Evolutionary conservation across 2,329 filamentous ascomycete genomes (phyloP).

Genomic region (Penicillium sclerotigenum): DNA sequence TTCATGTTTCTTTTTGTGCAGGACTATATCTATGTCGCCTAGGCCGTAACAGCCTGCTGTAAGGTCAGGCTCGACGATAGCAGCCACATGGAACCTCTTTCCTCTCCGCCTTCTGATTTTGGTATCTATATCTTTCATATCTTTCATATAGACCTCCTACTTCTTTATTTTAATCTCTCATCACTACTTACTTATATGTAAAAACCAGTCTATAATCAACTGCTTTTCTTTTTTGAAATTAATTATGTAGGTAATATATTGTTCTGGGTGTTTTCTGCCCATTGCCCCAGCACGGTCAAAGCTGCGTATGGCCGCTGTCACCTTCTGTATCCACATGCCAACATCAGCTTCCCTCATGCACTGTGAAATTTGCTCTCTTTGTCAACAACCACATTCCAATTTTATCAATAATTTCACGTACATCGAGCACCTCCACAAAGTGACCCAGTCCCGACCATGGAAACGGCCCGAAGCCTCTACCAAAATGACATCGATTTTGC

Average conservation of each 20-base stretch:
- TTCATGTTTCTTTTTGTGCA: background rate
- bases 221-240: fast-evolving
- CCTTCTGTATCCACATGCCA: fast-evolving
- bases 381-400: background rate
- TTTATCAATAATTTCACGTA: background rate
- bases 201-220: background rate
- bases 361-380: background rate
- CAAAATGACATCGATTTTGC: constrained; percentile 60
- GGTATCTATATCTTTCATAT: too few relatives aligned
- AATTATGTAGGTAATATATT: background rate
- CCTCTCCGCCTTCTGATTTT: background rate
- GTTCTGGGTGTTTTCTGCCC: background rate
- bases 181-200: background rate
- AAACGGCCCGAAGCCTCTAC: constrained; percentile 49
- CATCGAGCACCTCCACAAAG: background rate
- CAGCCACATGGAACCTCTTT: background rate
- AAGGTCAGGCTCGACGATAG: background rate
- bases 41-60: background rate
- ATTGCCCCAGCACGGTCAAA: background rate
- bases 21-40: background rate
- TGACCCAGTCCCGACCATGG: constrained; percentile 25
- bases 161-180: background rate
- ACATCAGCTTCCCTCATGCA: background rate
- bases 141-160: background rate
- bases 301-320: background rate